Evolutionary conservation across 768 basidiomycete species (phyloP).

Genomic region (Lactarius pseudohatsudake): DNA sequence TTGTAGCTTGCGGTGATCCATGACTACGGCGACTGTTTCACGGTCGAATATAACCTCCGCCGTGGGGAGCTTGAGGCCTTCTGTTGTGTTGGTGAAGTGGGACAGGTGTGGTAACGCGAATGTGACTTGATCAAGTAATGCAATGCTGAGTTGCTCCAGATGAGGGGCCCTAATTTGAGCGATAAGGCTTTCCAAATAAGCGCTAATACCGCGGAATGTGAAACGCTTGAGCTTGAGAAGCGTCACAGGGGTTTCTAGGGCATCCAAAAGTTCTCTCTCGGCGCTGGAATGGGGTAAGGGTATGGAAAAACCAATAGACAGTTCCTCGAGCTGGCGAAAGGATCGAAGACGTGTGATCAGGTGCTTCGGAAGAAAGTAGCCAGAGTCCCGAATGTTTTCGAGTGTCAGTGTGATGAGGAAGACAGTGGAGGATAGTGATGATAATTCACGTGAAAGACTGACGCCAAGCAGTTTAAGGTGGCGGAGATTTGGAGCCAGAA

Average conservation of each 20-base stretch:
- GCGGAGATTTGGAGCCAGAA: conserved; percentile 3
- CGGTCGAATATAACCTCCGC: background rate
- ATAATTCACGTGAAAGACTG: background rate
- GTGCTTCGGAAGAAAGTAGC: background rate
- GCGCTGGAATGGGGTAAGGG: background rate
- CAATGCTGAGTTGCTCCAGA: background rate
- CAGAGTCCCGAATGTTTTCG: background rate
- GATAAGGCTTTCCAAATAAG: conserved; percentile 11
- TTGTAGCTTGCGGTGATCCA: background rate
- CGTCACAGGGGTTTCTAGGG: background rate
- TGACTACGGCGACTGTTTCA: background rate
- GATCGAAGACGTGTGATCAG: background rate
- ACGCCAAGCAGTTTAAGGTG: conserved; percentile 1
- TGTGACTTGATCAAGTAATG: background rate
- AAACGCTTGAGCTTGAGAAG: conserved; percentile 5
- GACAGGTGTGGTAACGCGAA: background rate
- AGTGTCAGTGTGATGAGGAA: background rate
- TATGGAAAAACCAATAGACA: conserved; percentile 11
- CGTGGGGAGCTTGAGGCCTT: background rate
- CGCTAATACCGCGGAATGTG: background rate
- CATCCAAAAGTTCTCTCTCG: background rate
- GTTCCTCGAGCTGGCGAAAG: conserved; percentile 10
- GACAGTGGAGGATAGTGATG: background rate
- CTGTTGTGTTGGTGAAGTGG: background rate
- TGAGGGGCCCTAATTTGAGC: background rate